Conservation (phyloP, 2,329 filamentous ascomycete species). For the Fonsecaea monophora region DNA sequence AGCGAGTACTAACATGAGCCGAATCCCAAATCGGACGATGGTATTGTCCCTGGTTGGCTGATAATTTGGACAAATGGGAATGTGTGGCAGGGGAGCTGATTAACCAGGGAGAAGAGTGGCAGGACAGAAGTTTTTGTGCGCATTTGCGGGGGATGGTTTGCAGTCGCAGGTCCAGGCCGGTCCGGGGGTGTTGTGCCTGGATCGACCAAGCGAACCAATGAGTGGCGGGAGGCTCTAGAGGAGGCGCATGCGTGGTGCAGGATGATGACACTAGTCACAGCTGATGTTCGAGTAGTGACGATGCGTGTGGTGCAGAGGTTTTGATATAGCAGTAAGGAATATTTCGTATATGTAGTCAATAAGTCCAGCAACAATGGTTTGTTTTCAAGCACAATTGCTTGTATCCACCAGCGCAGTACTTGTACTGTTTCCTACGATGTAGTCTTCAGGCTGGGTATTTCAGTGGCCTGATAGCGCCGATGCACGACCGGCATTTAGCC, state of each 20-base stretch:
- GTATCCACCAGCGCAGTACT: slow-evolving; percentile 3
- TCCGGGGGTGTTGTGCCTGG: slow-evolving; percentile 31
- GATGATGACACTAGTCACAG: slow-evolving; percentile 8
- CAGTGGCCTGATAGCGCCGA: slow-evolving; percentile 7
- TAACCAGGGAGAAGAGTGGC: slow-evolving; percentile 6
- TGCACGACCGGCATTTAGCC: neutral
- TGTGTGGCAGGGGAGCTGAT: slow-evolving; percentile 21
- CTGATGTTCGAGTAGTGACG: neutral
- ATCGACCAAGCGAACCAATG: slow-evolving; percentile 34
- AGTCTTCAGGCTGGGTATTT: slow-evolving; percentile 1
- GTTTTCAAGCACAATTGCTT: neutral
- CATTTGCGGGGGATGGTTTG: slow-evolving; percentile 27
- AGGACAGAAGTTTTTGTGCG: neutral
- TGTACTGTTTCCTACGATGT: slow-evolving; percentile 4
- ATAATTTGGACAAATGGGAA: slow-evolving; percentile 23
- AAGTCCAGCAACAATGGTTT: neutral
- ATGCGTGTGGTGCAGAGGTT: neutral
- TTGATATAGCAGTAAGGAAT: neutral
- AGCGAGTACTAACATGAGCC: slow-evolving; percentile 50
- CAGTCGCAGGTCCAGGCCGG: slow-evolving; percentile 22
- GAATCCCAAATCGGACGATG: slow-evolving; percentile 6
- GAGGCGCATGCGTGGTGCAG: slow-evolving; percentile 4
- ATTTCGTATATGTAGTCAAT: neutral
- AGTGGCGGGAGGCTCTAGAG: neutral
- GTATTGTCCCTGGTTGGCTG: slow-evolving; percentile 15